These are phyloP conservation scores for Mytilinidion resinicola DNA, from an alignment of 495 filamentous ascomycete species.

Conservation along the genomic window DNA sequence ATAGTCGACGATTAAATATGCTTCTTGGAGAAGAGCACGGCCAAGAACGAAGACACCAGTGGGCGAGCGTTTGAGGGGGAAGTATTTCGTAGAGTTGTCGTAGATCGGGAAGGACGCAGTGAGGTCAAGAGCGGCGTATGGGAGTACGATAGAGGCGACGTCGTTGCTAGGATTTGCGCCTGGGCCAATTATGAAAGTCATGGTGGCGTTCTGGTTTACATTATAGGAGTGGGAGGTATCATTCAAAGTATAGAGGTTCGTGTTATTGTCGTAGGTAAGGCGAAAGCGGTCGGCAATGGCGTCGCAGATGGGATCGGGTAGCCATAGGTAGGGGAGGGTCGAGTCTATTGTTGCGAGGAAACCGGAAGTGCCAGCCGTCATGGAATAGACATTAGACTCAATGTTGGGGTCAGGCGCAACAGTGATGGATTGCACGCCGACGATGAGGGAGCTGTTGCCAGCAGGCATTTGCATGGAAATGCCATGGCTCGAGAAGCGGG, in stretches of 20 bases:
- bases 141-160: slow-evolving; percentile 23
- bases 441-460: slow-evolving; percentile 13
- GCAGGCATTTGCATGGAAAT: slow-evolving; percentile 6
- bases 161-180: neutral
- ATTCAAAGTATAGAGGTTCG: slow-evolving; percentile 19
- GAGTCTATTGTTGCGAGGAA: slow-evolving; percentile 24
- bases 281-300: slow-evolving; percentile 13
- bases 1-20: slow-evolving; percentile 36
- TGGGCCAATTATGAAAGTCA: slow-evolving; percentile 10
- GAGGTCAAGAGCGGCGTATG: slow-evolving; percentile 32
- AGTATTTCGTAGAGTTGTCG: slow-evolving; percentile 25
- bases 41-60: slow-evolving; percentile 31
- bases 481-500: slow-evolving; percentile 11
- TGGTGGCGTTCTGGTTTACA: slow-evolving; percentile 11
- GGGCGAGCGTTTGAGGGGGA: slow-evolving; percentile 28
- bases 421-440: slow-evolving; percentile 19
- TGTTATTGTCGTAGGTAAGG: slow-evolving; percentile 11
- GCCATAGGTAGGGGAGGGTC: slow-evolving; percentile 24
- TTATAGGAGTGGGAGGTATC: slow-evolving; percentile 15
- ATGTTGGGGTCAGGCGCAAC: slow-evolving; percentile 3
- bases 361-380: slow-evolving; percentile 1
- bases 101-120: slow-evolving; percentile 7
- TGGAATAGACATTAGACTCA: slow-evolving; percentile 9
- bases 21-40: slow-evolving; percentile 35
- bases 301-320: slow-evolving; percentile 22